Conservation (phyloP, 768 basidiomycete species). For the Hortiboletus flavorubellus region DNA sequence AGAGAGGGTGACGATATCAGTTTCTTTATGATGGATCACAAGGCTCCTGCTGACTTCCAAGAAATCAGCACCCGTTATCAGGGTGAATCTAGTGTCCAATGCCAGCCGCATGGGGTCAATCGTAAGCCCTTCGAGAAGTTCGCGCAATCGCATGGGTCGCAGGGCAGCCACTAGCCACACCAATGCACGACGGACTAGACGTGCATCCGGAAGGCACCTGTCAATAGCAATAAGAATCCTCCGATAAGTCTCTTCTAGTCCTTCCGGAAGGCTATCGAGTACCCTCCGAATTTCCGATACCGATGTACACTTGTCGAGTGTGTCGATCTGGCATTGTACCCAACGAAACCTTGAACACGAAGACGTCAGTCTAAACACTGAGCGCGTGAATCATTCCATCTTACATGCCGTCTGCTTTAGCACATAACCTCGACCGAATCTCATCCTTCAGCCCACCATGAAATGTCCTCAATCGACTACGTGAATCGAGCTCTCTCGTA, state of each 20-base stretch:
- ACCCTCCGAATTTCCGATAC: neutral
- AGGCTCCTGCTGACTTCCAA: constrained; percentile 6
- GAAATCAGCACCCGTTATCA: neutral
- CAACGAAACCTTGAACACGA: constrained; percentile 10
- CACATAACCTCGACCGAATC: constrained; percentile 3
- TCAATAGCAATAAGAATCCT: constrained; percentile 17
- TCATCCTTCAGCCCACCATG: constrained; percentile 2
- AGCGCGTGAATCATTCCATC: neutral
- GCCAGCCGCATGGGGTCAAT: neutral
- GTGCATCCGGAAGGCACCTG: neutral
- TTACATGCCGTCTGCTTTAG: constrained; percentile 21
- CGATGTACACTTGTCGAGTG: neutral
- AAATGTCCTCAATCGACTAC: constrained; percentile 2
- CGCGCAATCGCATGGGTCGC: constrained; percentile 5
- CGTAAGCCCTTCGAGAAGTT: constrained; percentile 8
- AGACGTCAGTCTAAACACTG: neutral
- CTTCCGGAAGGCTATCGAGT: constrained; percentile 10
- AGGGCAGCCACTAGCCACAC: constrained; percentile 12
- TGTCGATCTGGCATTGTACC: constrained; percentile 18
- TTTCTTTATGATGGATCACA: constrained; percentile 8
- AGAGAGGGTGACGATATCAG: constrained; percentile 6
- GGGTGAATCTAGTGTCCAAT: neutral
- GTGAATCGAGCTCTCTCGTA: constrained; percentile 7
- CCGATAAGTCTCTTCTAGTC: constrained; percentile 22
- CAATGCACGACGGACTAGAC: constrained; percentile 4